These are phyloP conservation scores for Skeletonema tropicum DNA, from an alignment of 108 stramenopile genomes.

Conservation along the genomic window DNA sequence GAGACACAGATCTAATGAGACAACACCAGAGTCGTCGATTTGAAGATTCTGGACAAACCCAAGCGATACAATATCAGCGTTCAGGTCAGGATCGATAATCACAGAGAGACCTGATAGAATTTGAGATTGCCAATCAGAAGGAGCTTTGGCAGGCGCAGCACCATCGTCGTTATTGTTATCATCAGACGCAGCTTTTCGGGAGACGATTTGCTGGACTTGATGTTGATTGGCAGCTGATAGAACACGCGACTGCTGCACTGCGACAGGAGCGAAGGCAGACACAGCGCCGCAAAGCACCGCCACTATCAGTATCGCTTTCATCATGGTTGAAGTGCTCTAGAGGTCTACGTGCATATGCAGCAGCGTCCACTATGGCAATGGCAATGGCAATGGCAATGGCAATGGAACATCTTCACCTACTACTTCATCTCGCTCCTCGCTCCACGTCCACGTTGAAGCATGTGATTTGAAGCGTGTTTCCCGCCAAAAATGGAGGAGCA, in stretches of 20 bases:
- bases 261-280: background rate
- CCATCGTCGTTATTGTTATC: background rate
- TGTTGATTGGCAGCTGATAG: background rate
- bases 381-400: too few relatives aligned
- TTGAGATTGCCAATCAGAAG: conserved; percentile 74
- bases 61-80: conserved; percentile 75
- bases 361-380: too few relatives aligned
- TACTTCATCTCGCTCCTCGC: too few relatives aligned
- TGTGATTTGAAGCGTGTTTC: too few relatives aligned
- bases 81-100: conserved; percentile 81
- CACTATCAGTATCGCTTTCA: conserved; percentile 1
- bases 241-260: background rate
- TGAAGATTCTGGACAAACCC: conserved; percentile 75
- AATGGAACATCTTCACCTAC: too few relatives aligned
- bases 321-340: background rate
- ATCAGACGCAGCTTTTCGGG: background rate
- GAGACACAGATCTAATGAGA: conserved; percentile 74
- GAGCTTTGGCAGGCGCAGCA: conserved; percentile 25
- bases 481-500: too few relatives aligned
- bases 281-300: background rate
- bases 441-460: too few relatives aligned
- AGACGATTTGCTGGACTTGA: background rate
- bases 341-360: too few relatives aligned
- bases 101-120: conserved; percentile 60
- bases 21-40: conserved; percentile 53